phyloP scores from a whole-genome alignment of 306 rosid genomes.

The Astragalus glycyphyllos region DNA sequence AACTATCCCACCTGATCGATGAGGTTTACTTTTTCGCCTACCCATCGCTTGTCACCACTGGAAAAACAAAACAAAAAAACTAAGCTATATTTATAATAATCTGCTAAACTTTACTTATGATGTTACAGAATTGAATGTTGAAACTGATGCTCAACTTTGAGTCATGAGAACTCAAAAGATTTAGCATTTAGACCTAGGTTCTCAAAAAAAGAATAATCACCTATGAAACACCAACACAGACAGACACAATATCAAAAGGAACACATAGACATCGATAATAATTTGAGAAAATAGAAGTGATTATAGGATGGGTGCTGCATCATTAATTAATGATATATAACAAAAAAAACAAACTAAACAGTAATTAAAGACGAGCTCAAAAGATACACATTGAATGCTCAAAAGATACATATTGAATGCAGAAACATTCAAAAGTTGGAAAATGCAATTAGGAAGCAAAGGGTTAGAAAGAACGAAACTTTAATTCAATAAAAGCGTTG shows the following conservation, averaged over 20 bases:
- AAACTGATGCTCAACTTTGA: constrained; percentile 28
- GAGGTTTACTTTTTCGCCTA: constrained; percentile 78
- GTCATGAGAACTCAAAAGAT: constrained; percentile 18
- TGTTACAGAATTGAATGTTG: neutral
- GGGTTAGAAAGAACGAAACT: constrained; percentile 7
- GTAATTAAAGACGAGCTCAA: constrained; percentile 21
- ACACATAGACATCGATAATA: too few species aligned
- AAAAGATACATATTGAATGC: constrained; percentile 15
- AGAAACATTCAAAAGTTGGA: constrained; percentile 29
- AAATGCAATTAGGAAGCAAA: constrained; percentile 29
- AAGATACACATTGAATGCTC: constrained; percentile 12
- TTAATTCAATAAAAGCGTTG: constrained; percentile 18
- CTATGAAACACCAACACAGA: neutral
- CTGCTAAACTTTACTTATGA: constrained; percentile 5
- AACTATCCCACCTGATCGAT: constrained; percentile 62
- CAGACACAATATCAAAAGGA: too few species aligned
- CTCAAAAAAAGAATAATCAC: constrained; percentile 38
- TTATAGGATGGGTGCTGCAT: too few species aligned
- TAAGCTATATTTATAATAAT: neutral
- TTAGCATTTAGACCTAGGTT: constrained; percentile 9
- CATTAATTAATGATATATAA: too few species aligned
- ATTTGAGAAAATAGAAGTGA: too few species aligned
- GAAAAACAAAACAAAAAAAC: constrained; percentile 15
- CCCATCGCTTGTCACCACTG: constrained; percentile 67
- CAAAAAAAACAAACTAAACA: constrained; percentile 26